phyloP scores from a whole-genome alignment of 768 basidiomycete species.

The Boletus sp. region DNA sequence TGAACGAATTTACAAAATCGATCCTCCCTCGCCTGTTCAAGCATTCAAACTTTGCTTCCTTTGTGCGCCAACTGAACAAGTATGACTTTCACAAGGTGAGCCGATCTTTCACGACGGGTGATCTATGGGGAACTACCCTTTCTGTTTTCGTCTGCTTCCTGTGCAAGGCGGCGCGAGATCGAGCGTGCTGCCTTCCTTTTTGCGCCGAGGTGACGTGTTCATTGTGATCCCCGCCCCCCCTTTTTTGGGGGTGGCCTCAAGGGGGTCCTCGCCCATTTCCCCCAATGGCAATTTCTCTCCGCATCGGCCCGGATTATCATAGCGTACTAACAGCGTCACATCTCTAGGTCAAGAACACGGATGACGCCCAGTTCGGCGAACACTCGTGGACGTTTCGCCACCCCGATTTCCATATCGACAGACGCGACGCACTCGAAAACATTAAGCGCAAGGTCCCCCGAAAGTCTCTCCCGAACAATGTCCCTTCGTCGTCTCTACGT shows the following conservation, averaged over 20 bases:
- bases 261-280: constrained; percentile 1
- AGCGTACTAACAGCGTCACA: neutral
- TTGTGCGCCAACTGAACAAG: constrained; percentile 92
- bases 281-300: neutral
- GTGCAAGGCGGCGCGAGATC: constrained; percentile 16
- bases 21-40: constrained; percentile 93
- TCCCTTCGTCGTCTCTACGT: constrained; percentile 28
- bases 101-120: constrained; percentile 4
- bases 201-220: neutral
- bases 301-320: neutral
- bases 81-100: constrained; percentile 92
- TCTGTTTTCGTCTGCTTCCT: constrained; percentile 10
- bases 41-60: constrained; percentile 91
- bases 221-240: constrained; percentile 11
- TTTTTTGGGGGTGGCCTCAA: constrained; percentile 13
- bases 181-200: constrained; percentile 14
- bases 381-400: constrained; percentile 57
- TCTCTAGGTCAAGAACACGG: constrained; percentile 73
- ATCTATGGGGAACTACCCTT: neutral
- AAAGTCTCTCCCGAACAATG: constrained; percentile 27
- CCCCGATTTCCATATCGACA: constrained; percentile 51
- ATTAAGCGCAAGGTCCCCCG: constrained; percentile 61
- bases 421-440: constrained; percentile 57
- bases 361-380: constrained; percentile 71
- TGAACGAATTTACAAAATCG: constrained; percentile 93